These are phyloP conservation scores for Erythrobasidium hasegawianum DNA, from an alignment of 1,284 basidiomycete species.

Conservation along the genomic window DNA sequence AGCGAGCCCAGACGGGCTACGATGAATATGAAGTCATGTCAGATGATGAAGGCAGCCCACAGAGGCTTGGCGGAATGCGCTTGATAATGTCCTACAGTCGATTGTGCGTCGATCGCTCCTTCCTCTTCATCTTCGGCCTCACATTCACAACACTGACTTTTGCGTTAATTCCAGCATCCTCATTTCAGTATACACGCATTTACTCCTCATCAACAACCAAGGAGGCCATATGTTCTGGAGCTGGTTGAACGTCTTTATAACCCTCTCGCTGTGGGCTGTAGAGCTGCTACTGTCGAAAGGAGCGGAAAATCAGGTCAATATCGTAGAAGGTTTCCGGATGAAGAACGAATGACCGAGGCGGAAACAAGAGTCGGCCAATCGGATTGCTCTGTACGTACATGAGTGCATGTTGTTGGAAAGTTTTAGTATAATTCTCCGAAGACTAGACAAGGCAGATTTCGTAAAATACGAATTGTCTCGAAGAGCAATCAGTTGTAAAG, in stretches of 20 bases:
- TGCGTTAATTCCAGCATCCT: too few relatives aligned
- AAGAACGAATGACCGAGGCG: slow-evolving; percentile 17
- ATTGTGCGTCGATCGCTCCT: slow-evolving; percentile 34
- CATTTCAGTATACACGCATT: slow-evolving; percentile 43
- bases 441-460: too few relatives aligned
- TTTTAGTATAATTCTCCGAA: too few relatives aligned
- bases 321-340: slow-evolving; percentile 27
- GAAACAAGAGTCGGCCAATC: neutral
- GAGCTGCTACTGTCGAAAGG: slow-evolving; percentile 37
- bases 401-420: neutral
- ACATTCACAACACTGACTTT: neutral
- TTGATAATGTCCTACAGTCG: slow-evolving; percentile 25
- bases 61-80: slow-evolving; percentile 12
- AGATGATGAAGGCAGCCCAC: neutral
- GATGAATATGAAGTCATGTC: slow-evolving; percentile 35
- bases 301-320: slow-evolving; percentile 22
- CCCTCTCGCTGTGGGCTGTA: slow-evolving; percentile 40
- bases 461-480: too few relatives aligned
- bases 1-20: slow-evolving; percentile 41
- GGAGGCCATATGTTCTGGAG: slow-evolving; percentile 40
- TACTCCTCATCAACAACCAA: slow-evolving; percentile 39
- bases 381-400: neutral
- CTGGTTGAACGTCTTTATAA: slow-evolving; percentile 42
- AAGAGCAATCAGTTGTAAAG: too few relatives aligned
- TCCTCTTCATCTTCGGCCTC: neutral